Base-by-base conservation (phyloP, 78 protist genomes). In the Polysphondylium violaceum region DNA sequence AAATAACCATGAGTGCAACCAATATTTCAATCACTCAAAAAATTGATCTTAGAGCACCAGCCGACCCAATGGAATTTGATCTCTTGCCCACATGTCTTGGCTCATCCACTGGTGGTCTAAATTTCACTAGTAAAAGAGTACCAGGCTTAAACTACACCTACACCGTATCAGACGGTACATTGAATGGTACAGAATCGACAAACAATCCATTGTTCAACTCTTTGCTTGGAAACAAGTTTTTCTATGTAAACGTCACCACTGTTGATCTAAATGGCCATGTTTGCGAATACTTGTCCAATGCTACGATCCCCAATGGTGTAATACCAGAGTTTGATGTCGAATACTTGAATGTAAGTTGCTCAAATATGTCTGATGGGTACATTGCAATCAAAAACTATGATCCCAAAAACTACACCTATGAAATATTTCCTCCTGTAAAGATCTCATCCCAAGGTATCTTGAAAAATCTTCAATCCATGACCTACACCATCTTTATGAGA, bases 61-160 rank as follows among this genome's bases (percentile, higher is more conserved):
- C 55, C 2, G 58, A 83, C 58, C 91, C 91, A 36, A 69, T 35
- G 5, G 21, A 11, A 43, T 23, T 27, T 0, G 31, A 40, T 59
- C 21, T 58, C 6, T 12, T 17, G 4, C 33, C 31, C 33, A 35
- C 79, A 56, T 83, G 91, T 43, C 40, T 14, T 7, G 68, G 69
- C 29, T 38, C 40, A 23, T 73, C 91, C 0, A 17, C 27, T 19
- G 91, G 91, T 69, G 44, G 36, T 35, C 5, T 83, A 2, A 58
- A 69, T 44, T 83, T 83, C 21, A 64, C 31, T 1, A 21, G n/a
- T 11, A 19, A 36, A 31, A 69, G 33, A n/a, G 71, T 36, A 12
- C 44, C 78, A 40, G 67, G 41, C 21, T 59, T 83, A 21, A 69
- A 58, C 12, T 83, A 83, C 2, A 40, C 77, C 4, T 83, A 69